phyloP scores from a whole-genome alignment of 768 basidiomycete genomes.

The Lentinula sp. region DNA sequence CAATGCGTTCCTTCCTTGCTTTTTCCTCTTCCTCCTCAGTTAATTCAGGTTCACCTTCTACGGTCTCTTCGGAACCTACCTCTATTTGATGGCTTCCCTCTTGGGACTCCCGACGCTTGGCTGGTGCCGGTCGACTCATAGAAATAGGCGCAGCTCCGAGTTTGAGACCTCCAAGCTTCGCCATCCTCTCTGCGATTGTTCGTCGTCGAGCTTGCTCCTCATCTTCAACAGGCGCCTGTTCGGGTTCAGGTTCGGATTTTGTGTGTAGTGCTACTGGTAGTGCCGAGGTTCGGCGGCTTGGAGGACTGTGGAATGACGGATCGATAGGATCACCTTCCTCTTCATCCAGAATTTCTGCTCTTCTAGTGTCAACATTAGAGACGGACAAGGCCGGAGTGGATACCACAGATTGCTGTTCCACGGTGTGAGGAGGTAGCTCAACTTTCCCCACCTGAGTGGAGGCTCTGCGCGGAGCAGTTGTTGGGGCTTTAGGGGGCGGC shows the following conservation, averaged over 20 bases:
- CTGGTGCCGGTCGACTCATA: conserved; percentile 27
- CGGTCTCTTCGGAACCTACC: conserved; percentile 21
- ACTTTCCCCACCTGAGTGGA: not conserved
- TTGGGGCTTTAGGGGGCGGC: conserved; percentile 18
- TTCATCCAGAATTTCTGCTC: conserved; percentile 48
- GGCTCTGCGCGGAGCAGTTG: not conserved
- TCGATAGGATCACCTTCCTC: conserved; percentile 70
- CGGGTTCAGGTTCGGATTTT: conserved; percentile 9
- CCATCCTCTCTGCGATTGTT: conserved; percentile 93
- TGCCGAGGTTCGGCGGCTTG: conserved; percentile 29
- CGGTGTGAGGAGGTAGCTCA: not conserved
- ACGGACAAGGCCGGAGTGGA: conserved; percentile 10
- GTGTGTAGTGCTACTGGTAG: conserved; percentile 8
- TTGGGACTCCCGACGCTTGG: conserved; percentile 21
- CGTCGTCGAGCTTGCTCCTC: conserved; percentile 48
- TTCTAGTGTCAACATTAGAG: conserved; percentile 6
- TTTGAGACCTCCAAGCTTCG: conserved; percentile 79
- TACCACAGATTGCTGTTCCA: not conserved
- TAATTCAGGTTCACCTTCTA: conserved; percentile 18
- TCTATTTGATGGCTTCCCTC: conserved; percentile 12
- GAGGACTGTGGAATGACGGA: conserved; percentile 49
- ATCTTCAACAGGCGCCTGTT: conserved; percentile 24
- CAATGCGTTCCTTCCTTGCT: conserved; percentile 48
- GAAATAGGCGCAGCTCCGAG: conserved; percentile 64
- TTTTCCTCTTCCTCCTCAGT: conserved; percentile 59